phyloP scores from a whole-genome alignment of 2,329 filamentous ascomycete species.

The Coniella vitis region DNA sequence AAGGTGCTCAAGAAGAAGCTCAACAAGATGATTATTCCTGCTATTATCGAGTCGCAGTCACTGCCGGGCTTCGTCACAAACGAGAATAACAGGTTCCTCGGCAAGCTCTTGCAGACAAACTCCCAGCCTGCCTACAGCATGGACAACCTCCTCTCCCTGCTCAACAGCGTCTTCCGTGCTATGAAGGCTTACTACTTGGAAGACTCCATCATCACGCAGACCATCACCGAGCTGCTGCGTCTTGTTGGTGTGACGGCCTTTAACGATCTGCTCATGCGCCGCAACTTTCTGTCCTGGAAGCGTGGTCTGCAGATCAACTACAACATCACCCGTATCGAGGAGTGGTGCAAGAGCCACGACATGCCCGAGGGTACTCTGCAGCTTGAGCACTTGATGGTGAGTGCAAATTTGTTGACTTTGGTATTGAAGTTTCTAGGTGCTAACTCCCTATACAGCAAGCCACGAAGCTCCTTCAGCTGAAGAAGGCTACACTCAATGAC shows the following conservation, averaged over 20 bases:
- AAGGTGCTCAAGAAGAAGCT: conserved; percentile 99
- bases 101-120: conserved; percentile 88
- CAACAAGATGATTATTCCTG: conserved; percentile 98
- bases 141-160: conserved; percentile 91
- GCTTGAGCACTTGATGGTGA: conserved; percentile 93
- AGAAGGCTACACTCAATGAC: conserved; percentile 98
- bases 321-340: conserved; percentile 98
- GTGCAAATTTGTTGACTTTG: conserved; percentile 15
- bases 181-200: conserved; percentile 99
- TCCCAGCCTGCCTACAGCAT: conserved; percentile 96
- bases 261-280: conserved; percentile 94
- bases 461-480: conserved; percentile 93
- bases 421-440: conserved; percentile 12
- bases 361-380: conserved; percentile 98
- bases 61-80: conserved; percentile 97
- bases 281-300: conserved; percentile 99
- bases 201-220: conserved; percentile 92
- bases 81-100: conserved; percentile 95
- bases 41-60: conserved; percentile 98
- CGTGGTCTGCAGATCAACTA: conserved; percentile 99
- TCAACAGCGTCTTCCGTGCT: conserved; percentile 96
- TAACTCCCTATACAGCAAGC: conserved; percentile 61
- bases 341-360: conserved; percentile 99
- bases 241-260: conserved; percentile 96
- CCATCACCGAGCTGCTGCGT: conserved; percentile 84